A percentile compares a stretch with the other conserved stretches of the same genome.
Conservation (phyloP, 2,329 filamentous ascomycete genomes). For the Hymenoscyphus infarciens region DNA sequence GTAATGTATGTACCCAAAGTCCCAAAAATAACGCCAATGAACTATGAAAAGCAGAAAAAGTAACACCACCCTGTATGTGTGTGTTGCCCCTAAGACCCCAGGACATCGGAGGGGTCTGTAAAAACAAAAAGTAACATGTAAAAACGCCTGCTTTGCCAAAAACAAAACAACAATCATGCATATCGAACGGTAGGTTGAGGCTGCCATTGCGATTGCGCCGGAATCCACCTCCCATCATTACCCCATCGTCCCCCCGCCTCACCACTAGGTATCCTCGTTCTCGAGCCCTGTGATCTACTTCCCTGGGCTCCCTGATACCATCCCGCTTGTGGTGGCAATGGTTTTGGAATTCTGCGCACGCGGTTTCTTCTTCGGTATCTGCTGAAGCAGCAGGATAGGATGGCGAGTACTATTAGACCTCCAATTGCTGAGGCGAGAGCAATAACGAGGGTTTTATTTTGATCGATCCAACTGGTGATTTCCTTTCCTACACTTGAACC, state of each 20-base stretch:
- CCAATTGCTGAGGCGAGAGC: constrained; percentile 71
- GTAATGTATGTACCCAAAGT: not conserved
- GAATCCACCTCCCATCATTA: constrained; percentile 12
- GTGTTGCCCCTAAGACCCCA: not conserved
- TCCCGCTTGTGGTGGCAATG: constrained; percentile 16
- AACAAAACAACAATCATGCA: constrained; percentile 2
- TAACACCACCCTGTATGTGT: not conserved
- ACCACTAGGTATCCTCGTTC: constrained; percentile 5
- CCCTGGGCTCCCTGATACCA: constrained; percentile 10
- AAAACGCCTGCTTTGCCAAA: constrained; percentile 4
- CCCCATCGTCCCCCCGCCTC: constrained; percentile 8
- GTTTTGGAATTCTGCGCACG: constrained; percentile 10
- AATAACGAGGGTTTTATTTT: constrained; percentile 79
- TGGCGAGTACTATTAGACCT: constrained; percentile 63
- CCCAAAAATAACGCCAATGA: not conserved
- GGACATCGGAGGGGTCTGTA: not conserved
- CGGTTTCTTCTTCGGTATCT: constrained; percentile 41
- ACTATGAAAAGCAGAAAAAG: not conserved
- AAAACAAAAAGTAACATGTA: not conserved
- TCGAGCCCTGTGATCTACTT: not conserved
- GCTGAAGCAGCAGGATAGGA: constrained; percentile 64
- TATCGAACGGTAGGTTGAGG: constrained; percentile 12
- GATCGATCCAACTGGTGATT: constrained; percentile 70
- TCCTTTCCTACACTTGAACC: constrained; percentile 67
- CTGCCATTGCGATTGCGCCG: constrained; percentile 9